Conservation (phyloP, 2,329 filamentous ascomycete species). For the Dactylellina drechsleri region DNA sequence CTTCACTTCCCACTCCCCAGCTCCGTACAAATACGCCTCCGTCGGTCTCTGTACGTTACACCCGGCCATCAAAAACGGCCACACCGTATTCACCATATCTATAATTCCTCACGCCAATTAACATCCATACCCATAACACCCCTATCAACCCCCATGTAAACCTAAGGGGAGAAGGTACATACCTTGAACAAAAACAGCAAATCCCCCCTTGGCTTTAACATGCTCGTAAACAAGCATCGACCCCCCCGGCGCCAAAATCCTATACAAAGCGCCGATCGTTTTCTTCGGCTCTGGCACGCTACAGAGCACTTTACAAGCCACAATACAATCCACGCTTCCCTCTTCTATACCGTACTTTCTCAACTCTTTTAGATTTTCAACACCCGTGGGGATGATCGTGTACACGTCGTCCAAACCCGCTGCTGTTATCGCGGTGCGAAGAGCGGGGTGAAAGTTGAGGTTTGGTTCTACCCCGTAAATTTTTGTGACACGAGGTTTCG, state of each 20-base stretch:
- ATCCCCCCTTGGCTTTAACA: constrained; percentile 64
- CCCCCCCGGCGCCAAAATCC: constrained; percentile 67
- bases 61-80: constrained; percentile 67
- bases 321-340: constrained; percentile 68
- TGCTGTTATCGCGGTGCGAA: constrained; percentile 62
- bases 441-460: constrained; percentile 63
- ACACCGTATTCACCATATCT: constrained; percentile 61
- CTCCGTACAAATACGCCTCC: constrained; percentile 62
- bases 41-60: constrained; percentile 67
- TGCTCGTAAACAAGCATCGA: constrained; percentile 69
- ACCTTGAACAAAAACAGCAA: constrained; percentile 64
- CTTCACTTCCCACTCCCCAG: constrained; percentile 65
- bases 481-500: constrained; percentile 62
- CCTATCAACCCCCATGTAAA: too few relatives aligned
- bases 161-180: too few relatives aligned
- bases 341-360: constrained; percentile 64
- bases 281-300: constrained; percentile 64
- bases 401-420: constrained; percentile 65
- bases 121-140: neutral
- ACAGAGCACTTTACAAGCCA: constrained; percentile 68
- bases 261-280: constrained; percentile 65
- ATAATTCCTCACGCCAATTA: constrained; percentile 6
- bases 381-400: constrained; percentile 65
- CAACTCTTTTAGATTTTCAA: constrained; percentile 61
- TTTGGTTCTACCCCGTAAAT: constrained; percentile 70